These are phyloP conservation scores for Solanum pinnatisectum DNA, from an alignment of 257 asterid species.

Conservation along the genomic window DNA sequence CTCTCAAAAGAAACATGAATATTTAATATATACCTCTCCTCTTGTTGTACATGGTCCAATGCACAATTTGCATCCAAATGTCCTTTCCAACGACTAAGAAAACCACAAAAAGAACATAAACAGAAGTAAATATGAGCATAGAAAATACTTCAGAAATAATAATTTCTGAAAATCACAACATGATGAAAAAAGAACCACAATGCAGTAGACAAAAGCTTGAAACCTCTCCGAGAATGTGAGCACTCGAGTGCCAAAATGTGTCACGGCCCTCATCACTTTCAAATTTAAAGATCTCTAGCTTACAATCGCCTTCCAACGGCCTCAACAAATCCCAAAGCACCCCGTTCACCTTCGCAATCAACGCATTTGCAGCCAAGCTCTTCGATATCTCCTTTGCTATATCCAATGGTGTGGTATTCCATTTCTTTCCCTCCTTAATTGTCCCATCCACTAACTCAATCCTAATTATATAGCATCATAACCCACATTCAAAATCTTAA, in stretches of 20 bases:
- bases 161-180: background rate
- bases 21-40: conserved; percentile 7
- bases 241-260: conserved; percentile 98
- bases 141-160: background rate
- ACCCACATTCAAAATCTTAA: background rate
- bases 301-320: conserved; percentile 88
- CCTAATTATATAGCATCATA: conserved; percentile 25
- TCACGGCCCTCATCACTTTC: conserved; percentile 90
- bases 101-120: background rate
- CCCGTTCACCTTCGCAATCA: conserved; percentile 77
- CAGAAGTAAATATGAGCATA: background rate
- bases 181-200: background rate
- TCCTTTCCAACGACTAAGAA: conserved; percentile 2
- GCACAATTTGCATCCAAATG: conserved; percentile 9
- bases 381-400: conserved; percentile 90
- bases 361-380: conserved; percentile 79
- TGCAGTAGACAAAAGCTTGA: background rate
- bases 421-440: conserved; percentile 82
- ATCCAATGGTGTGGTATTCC: conserved; percentile 77
- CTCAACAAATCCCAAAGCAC: conserved; percentile 82
- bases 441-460: conserved; percentile 61
- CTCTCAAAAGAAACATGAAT: background rate
- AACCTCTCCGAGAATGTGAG: conserved; percentile 98
- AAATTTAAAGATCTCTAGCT: conserved; percentile 63
- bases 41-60: conserved; percentile 9